Evolutionary conservation across 1,139 yeast genomes (phyloP), one percentile per base, ranked within the genome.

Genomic region (Meyerozyma carpophila): DNA sequence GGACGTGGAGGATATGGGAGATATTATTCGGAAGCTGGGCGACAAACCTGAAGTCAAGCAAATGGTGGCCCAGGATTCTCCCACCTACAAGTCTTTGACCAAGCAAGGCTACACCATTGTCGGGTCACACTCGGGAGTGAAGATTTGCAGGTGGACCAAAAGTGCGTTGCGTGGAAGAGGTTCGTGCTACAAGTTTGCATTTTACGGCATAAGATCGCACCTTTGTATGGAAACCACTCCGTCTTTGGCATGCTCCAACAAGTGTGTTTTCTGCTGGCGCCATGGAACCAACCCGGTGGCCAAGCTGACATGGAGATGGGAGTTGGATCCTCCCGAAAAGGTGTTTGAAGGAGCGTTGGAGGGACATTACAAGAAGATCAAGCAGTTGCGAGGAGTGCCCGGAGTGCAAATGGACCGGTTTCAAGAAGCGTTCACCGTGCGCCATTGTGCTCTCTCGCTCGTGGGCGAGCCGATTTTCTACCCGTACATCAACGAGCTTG

Each of bases 201-300:
- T 90, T 57, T 90, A 91, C 61, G 96, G 96, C 25, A 90, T 90
- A 54, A 79, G 77, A 49, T 85, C 95, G 2, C 96, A 93, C 64
- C 70, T 91, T 49, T 91, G 98, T 66, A 90, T 90, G 97, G 98
- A 90, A 61, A 81, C 96, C 2, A 90, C 98, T 0, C 97, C 98
- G 1, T 84, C 95, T 1, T 70, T 90, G 47, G 93, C 96, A 5
- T 90, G 98, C 62, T 88, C 96, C 8, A 90, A 90, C 60, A 90
- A 90, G 62, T 90, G 98, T 73, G 97, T 90, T 3, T 90, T 90
- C 59, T 90, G 98, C 66, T 90, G 98, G 98, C 77, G 98, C 60
- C 97, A 91, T 59, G 97, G 97, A 41, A 90, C 97, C 3, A 91
- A 90, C 56, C 98, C 98, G 0, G 97, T 91, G 1, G 96, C 96